Evolutionary conservation across 768 basidiomycete species (phyloP).

Genomic region (Leccinum pellstonianum): DNA sequence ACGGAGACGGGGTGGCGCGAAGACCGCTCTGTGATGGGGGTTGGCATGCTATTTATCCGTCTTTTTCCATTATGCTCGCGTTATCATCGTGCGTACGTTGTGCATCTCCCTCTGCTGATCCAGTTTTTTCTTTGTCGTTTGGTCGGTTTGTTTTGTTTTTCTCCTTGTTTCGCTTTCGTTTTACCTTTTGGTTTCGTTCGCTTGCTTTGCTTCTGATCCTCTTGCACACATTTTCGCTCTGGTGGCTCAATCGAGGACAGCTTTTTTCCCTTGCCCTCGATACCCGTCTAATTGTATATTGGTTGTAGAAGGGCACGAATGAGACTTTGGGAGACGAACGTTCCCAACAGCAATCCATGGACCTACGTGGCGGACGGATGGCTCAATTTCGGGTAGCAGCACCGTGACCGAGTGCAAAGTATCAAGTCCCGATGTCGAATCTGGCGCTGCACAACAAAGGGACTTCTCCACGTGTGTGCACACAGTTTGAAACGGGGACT

Average conservation of each 20-base stretch:
- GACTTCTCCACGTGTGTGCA: conserved; percentile 12
- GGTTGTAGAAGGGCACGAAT: conserved; percentile 38
- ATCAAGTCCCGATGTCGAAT: background rate
- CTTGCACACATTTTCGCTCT: background rate
- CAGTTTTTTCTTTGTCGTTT: background rate
- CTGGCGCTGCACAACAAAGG: background rate
- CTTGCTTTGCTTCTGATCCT: background rate
- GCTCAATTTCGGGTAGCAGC: conserved; percentile 4
- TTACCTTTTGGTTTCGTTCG: background rate
- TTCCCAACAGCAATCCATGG: conserved; percentile 74
- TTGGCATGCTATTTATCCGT: background rate
- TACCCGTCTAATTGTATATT: background rate
- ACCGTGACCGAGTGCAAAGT: background rate
- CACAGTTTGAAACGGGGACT: conserved; percentile 19
- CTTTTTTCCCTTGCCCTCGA: too few relatives aligned
- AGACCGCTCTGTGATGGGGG: background rate
- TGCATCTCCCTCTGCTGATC: background rate
- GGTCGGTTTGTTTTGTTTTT: background rate
- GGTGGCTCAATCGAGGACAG: background rate
- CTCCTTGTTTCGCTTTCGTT: too few relatives aligned
- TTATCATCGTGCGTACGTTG: conserved; percentile 1
- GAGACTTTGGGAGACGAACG: conserved; percentile 34
- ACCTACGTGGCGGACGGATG: conserved; percentile 35
- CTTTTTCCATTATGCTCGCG: background rate
- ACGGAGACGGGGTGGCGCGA: background rate